These are phyloP conservation scores for Chlorencoelia australis DNA, from an alignment of 2,329 filamentous ascomycete genomes.

Conservation along the genomic window DNA sequence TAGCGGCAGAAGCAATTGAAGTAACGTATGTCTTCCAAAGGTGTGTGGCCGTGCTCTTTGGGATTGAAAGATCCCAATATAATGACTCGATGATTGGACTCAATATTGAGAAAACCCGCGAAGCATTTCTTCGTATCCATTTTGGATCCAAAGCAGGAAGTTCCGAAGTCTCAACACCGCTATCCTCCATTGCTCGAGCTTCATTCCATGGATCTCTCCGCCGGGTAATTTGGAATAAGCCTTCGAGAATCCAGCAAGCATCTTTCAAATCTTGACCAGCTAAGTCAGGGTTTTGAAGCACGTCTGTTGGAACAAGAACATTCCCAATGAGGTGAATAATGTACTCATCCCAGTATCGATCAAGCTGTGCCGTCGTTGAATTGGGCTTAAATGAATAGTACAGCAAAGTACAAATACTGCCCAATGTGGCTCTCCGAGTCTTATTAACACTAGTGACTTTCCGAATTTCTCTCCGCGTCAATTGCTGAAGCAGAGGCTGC, in stretches of 20 bases:
- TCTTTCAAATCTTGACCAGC: slow-evolving; percentile 42
- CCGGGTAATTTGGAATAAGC: slow-evolving; percentile 50
- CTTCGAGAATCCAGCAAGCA: slow-evolving; percentile 61
- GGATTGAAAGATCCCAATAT: slow-evolving; percentile 51
- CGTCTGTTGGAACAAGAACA: slow-evolving; percentile 35
- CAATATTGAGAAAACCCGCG: slow-evolving; percentile 53
- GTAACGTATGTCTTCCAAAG: slow-evolving; percentile 54
- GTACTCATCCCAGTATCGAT: slow-evolving; percentile 69
- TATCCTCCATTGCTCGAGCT: slow-evolving; percentile 53
- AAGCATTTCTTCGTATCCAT: slow-evolving; percentile 71
- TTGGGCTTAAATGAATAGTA: slow-evolving; percentile 75
- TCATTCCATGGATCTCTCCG: slow-evolving; percentile 63
- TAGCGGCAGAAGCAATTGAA: slow-evolving; percentile 56
- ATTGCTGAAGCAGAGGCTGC: slow-evolving; percentile 57
- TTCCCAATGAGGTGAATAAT: slow-evolving; percentile 54
- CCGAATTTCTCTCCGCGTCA: slow-evolving; percentile 47
- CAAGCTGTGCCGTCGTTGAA: slow-evolving; percentile 53
- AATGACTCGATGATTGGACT: slow-evolving; percentile 49
- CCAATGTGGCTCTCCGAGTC: slow-evolving; percentile 49
- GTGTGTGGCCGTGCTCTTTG: slow-evolving; percentile 42
- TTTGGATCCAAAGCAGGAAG: slow-evolving; percentile 75
- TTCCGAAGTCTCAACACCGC: slow-evolving; percentile 48
- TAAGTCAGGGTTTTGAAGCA: slow-evolving; percentile 27
- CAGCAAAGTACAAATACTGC: slow-evolving; percentile 67
- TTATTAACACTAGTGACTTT: slow-evolving; percentile 40